Evolutionary conservation across 805 yeast species (phyloP), one percentile per base, ranked within the genome.

Genomic region (Saccharomycopsis oosterbeekiorum): DNA sequence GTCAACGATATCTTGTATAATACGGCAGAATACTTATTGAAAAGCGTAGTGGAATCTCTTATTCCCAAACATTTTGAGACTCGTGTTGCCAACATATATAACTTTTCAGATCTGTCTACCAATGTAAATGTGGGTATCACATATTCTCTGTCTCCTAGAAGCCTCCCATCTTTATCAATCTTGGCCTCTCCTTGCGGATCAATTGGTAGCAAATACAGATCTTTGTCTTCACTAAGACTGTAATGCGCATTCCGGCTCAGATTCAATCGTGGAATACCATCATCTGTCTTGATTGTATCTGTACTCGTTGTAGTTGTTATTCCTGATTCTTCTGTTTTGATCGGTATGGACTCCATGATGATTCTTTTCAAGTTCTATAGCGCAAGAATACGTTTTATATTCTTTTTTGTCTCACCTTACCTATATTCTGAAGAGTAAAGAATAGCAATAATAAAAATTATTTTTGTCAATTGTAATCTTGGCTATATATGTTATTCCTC

Each of bases 31-130:
- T 88, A 92, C 53, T 87, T 84, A 68, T 85, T 88, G 73, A 88
- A 88, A 62, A 88, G 74, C 60, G 86, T 76, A 69, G 88, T 88
- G 12, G 91, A 84, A 70, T 88, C 96, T 62, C 94, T 59, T 74
- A 92, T 89, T 1, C 97, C 97, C 64, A 93, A 89, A 68, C 91
- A 83, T 66, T 98, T 81, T 0, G 99, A 97, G 1, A 97, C 97
- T 70, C 94, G 98, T 0, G 98, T 92, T 1, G 97, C 87, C 56
- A 94, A 81, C 96, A 93, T 91, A 72, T 83, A 94, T 62, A 84
- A 77, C 65, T 84, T 78, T 24, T 83, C 81, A 8, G 96, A 97
- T 59, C 83, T 72, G 24, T 74, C 74, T 21, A 67, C 62, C 9
- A 87, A 75, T 5, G 84, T 84, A 71, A 88, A 88, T 0, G 87